Base-by-base conservation (phyloP, 352 stramenopile genomes). In the Pythium sukuiense region DNA sequence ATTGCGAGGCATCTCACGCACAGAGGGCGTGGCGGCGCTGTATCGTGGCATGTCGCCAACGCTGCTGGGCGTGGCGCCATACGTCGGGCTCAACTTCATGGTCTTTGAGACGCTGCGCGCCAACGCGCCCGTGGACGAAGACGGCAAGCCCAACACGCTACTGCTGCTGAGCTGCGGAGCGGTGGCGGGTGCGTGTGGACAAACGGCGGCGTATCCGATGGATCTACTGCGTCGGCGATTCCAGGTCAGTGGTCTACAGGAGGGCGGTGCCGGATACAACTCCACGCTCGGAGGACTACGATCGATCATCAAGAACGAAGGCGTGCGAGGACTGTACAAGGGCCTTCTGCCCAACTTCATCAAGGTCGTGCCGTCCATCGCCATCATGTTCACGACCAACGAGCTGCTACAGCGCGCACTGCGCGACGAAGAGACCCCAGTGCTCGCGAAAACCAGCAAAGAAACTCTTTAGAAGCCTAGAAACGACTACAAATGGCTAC, bases 321-420 rank as follows among this genome's bases (percentile, higher is more conserved):
- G 82, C 26, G 63, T 91, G 18, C 63, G 64, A 14, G 86, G 76
- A 0, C 75, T 94, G 48, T 92, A 90, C 73, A 88, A 89, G 59
- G 85, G 81, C 0, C 64, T 89, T 11, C 61, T 73, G 50, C 80
- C 82, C 14, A 94, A 92, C 61, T 84, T 90, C 60, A 77, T 92
- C 45, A 91, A 90, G 64, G 79, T 94, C 53, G 79, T 90, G 62
- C 86, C 83, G 58, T 91, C 82, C 30, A 85, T 90, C 33, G 86
- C 86, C 46, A 90, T 92, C 70, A 89, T 89, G 79, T 91, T 92
- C 66, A 89, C 84, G 45, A 85, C 81, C 39, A 93, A 91, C 63
- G 81, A 93, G 65, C 55, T 88, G 62, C 80, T 93, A 52, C 80
- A 90, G 63, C 80, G 81, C 26, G 55, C 54, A 9, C 35, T 56